These are phyloP conservation scores for Leishmania martiniquensis DNA, from an alignment of 208 protist genomes.

Conservation along the genomic window DNA sequence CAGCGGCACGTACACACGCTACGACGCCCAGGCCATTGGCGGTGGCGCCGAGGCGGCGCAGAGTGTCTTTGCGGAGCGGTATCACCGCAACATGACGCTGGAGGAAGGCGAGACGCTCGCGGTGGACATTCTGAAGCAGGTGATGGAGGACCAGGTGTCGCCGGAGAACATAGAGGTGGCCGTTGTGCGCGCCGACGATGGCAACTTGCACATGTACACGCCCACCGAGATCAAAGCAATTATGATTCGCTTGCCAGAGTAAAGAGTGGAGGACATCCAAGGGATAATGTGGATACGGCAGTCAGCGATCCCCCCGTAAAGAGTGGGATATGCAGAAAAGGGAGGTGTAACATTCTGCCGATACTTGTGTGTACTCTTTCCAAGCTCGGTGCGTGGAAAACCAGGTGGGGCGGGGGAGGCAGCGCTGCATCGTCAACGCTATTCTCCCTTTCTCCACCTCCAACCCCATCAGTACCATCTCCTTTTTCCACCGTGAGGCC, in stretches of 20 bases:
- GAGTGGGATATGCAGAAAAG: neutral
- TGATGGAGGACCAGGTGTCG: conserved; percentile 99
- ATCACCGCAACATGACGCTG: conserved; percentile 97
- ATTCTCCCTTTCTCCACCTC: neutral
- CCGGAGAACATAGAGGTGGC: conserved; percentile 98
- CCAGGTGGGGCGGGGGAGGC: neutral
- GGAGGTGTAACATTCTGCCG: neutral
- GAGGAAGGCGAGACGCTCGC: conserved; percentile 96
- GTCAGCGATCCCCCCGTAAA: neutral
- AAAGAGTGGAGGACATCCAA: neutral
- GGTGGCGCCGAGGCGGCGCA: conserved; percentile 98
- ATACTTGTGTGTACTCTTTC: neutral
- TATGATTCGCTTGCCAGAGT: conserved; percentile 74
- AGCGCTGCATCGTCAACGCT: neutral
- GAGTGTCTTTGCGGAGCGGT: conserved; percentile 97
- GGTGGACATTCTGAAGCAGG: conserved; percentile 97
- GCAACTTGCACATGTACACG: conserved; percentile 92
- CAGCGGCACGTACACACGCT: conserved; percentile 97
- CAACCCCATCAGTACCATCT: neutral
- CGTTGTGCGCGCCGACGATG: conserved; percentile 72
- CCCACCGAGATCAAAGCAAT: conserved; percentile 91
- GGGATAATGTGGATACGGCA: neutral
- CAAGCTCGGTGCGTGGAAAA: neutral
- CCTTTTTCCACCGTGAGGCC: neutral
- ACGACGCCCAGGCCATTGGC: conserved; percentile 99